These are phyloP conservation scores for Eimeria sp. DNA, from an alignment of 169 alveolate species.

Conservation along the genomic window DNA sequence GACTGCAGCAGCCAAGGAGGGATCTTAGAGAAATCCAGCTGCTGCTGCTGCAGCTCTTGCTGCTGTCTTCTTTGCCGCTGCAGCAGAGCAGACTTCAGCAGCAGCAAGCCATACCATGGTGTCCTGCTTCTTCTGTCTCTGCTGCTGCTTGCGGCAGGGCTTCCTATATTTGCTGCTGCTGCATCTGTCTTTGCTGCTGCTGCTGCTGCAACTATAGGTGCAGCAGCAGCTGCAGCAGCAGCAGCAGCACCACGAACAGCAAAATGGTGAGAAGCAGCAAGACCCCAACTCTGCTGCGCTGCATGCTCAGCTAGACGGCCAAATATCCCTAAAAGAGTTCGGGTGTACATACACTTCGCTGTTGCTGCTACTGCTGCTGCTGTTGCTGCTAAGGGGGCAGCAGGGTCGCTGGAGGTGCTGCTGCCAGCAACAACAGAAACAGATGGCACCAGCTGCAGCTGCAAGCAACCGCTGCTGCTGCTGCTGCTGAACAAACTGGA, in stretches of 20 bases:
- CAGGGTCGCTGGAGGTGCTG: too few relatives aligned
- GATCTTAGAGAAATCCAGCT: slow-evolving; percentile 12
- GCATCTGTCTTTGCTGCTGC: not conserved
- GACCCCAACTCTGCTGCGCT: slow-evolving; percentile 37
- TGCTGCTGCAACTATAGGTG: too few relatives aligned
- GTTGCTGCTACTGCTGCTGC: slow-evolving; percentile 2
- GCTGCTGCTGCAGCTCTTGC: not conserved
- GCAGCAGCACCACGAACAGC: too few relatives aligned
- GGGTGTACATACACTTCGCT: slow-evolving; percentile 46
- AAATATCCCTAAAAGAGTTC: slow-evolving; percentile 16
- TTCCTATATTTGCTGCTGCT: not conserved
- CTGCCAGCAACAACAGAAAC: not conserved
- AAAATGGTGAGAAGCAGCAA: slow-evolving; percentile 3
- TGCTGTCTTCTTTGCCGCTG: slow-evolving; percentile 19
- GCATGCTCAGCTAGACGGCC: slow-evolving; percentile 27
- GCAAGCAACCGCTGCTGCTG: slow-evolving; percentile 28
- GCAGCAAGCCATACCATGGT: slow-evolving; percentile 19
- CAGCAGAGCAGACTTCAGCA: slow-evolving; percentile 24
- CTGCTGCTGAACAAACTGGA: too few relatives aligned
- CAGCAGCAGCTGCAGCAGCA: too few relatives aligned
- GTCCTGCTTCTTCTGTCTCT: not conserved
- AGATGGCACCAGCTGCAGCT: slow-evolving; percentile 7
- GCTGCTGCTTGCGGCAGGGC: not conserved
- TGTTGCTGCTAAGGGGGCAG: not conserved
- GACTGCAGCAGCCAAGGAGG: slow-evolving; percentile 40